Evolutionary conservation across 108 stramenopile genomes (phyloP), one percentile per base, ranked within the genome.

Genomic region (Phaeodactylum tricornutum): DNA sequence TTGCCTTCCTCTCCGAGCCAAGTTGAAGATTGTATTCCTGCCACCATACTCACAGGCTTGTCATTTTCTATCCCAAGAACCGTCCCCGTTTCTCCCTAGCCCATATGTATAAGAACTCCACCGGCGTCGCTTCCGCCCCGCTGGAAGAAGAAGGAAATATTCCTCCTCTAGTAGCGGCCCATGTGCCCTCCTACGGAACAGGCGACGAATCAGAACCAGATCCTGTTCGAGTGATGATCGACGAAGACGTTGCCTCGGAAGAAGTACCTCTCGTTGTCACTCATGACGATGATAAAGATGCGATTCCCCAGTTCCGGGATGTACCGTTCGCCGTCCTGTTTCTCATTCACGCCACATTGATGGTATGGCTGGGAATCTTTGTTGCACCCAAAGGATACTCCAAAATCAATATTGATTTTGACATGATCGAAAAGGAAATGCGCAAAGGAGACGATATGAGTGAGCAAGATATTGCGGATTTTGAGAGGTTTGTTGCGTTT

Each of bases 261-360:
- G 14, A 5, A 4, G 39, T 41, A 11, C 9, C 5, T 20, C 16
- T 20, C 39, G 39, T 20, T 20, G 39, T 5, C 14, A 20, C 16
- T 5, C 21, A 20, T 5, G 39, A 41, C 14, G 14, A 14, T 14
- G 14, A 5, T n/a, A 4, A 9, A 11, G 39, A 20, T 41, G 39
- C 57, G n/a, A n/a, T n/a, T 4, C 57, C 47, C 2, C 20, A 42
- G 16, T 63, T 19, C 29, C 53, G 31, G 23, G 62, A 63, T 48
- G 12, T 55, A 5, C 37, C 53, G 16, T 71, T 45, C 43, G 61
- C 56, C 21, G 37, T 62, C 26, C 38, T 62, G 23, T 66, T 71
- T 47, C 36, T 17, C 32, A 19, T 47, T 11, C 64, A 62, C 8
- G 16, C 62, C 14, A 32, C 36, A 1, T 26, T 55, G 24, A 55